A percentile compares a stretch with the other conserved stretches of the same genome.
These are phyloP conservation scores for Tylopilus felleus DNA, from an alignment of 768 basidiomycete species.

Conservation along the genomic window DNA sequence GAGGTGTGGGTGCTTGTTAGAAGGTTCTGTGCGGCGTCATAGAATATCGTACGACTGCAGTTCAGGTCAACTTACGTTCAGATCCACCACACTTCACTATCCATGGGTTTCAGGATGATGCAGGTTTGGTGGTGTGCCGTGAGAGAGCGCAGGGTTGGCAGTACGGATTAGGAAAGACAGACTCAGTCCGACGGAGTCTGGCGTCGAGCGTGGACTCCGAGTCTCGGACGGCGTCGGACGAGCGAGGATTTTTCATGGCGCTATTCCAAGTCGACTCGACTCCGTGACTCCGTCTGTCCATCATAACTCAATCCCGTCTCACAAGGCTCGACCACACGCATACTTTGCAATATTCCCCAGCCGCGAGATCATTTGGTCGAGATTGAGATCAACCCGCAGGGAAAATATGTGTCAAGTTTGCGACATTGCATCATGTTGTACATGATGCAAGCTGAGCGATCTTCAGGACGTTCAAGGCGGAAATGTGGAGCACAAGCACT, in stretches of 20 bases:
- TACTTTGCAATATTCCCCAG: background rate
- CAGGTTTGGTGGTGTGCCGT: background rate
- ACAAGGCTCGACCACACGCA: background rate
- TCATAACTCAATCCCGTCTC: background rate
- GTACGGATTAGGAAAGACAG: background rate
- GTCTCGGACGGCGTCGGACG: background rate
- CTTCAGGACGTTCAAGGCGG: background rate
- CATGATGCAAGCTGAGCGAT: background rate
- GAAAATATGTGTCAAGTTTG: background rate
- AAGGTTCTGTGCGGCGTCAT: background rate
- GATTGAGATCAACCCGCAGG: too few relatives aligned
- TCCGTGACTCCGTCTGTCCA: background rate
- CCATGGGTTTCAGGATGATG: background rate
- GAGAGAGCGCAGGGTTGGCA: background rate
- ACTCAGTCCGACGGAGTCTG: background rate
- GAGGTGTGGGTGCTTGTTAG: background rate
- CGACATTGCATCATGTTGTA: background rate
- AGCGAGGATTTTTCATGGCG: background rate
- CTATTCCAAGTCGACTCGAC: background rate
- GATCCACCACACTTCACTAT: constrained; percentile 1
- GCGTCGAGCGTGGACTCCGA: background rate
- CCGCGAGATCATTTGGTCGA: background rate
- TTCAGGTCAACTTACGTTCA: background rate
- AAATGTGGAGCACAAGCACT: background rate
- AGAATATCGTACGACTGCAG: constrained; percentile 1